These are phyloP conservation scores for Leccinellum luteum DNA, from an alignment of 768 basidiomycete species.

Conservation along the genomic window DNA sequence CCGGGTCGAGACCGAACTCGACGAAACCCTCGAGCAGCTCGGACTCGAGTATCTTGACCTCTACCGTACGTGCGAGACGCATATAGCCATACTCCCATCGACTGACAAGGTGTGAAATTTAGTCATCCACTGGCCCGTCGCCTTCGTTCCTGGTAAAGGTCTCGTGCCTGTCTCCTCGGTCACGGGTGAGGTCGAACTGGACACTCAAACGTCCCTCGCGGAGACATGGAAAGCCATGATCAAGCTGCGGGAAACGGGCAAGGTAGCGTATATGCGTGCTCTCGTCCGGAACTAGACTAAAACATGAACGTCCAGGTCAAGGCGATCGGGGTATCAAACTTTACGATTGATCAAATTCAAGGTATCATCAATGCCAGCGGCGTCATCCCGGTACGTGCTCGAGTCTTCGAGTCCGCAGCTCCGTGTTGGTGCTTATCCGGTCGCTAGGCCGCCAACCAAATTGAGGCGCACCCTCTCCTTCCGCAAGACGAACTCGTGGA, in stretches of 20 bases:
- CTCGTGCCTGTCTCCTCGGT: conserved; percentile 49
- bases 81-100: neutral
- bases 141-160: conserved; percentile 58
- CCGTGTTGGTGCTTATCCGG: neutral
- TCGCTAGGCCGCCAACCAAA: conserved; percentile 63
- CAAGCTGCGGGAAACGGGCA: conserved; percentile 60
- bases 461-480: conserved; percentile 80
- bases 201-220: conserved; percentile 56
- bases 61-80: conserved; percentile 51
- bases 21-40: conserved; percentile 71
- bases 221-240: conserved; percentile 86
- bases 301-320: conserved; percentile 43
- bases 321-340: conserved; percentile 82
- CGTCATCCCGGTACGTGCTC: conserved; percentile 58
- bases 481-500: conserved; percentile 71
- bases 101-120: conserved; percentile 3
- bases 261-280: conserved; percentile 41
- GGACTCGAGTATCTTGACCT: conserved; percentile 78
- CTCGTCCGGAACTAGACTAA: neutral
- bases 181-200: conserved; percentile 50
- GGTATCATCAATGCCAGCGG: conserved; percentile 68
- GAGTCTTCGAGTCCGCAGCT: neutral
- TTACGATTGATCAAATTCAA: conserved; percentile 61
- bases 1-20: conserved; percentile 68
- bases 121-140: conserved; percentile 82